Evolutionary conservation across 2,329 filamentous ascomycete species (phyloP).

Genomic region (Calonectria fujianensis): DNA sequence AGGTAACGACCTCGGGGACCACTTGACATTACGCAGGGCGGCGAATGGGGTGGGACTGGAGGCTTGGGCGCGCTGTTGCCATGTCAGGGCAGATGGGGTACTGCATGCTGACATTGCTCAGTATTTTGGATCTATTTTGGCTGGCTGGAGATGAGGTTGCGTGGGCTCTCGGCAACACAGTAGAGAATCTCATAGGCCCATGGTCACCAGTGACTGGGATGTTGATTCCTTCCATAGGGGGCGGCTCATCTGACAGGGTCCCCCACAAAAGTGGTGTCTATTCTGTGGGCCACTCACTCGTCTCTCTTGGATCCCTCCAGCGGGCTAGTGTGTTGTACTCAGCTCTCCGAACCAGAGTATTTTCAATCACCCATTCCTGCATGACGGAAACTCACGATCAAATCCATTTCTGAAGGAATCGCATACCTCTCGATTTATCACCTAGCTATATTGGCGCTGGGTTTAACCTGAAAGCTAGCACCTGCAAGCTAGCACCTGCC

Average conservation of each 20-base stretch:
- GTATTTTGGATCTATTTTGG: not conserved
- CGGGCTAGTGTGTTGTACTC: not conserved
- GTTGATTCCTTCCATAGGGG: not conserved
- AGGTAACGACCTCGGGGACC: not conserved
- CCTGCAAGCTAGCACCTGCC: not conserved
- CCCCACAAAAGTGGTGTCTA: constrained; percentile 1
- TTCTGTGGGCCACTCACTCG: not conserved
- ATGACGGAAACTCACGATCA: not conserved
- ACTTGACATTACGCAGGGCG: not conserved
- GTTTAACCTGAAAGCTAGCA: not conserved
- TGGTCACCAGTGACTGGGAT: constrained; percentile 2
- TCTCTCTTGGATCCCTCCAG: not conserved
- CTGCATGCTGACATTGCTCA: not conserved
- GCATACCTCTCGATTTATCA: not conserved
- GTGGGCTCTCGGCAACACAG: not conserved
- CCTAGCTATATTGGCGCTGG: not conserved
- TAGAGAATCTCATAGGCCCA: not conserved
- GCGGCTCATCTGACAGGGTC: not conserved
- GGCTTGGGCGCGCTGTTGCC: not conserved
- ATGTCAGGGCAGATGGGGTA: not conserved
- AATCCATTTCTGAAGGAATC: not conserved
- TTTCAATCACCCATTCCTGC: constrained; percentile 10
- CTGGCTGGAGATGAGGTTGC: not conserved
- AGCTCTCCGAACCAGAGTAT: not conserved
- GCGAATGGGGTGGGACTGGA: not conserved